A percentile compares a stretch with the other conserved stretches of the same genome.
phyloP scores from a whole-genome alignment of 1,284 basidiomycete species.

The Trichosporon ovoides region DNA sequence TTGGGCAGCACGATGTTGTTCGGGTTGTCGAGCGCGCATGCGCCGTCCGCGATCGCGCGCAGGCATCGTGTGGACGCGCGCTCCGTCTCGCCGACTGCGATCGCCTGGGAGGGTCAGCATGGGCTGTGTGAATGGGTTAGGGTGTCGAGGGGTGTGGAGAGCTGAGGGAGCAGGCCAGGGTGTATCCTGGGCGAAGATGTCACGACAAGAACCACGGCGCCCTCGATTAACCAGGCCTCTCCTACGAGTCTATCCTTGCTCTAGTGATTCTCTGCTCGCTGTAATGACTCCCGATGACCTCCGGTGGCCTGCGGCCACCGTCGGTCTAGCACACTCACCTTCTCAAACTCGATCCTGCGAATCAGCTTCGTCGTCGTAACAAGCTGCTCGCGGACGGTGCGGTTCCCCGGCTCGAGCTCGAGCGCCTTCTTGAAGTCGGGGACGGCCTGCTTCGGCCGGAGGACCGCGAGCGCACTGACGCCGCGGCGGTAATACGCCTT shows the following conservation, averaged over 20 bases:
- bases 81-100: conserved; percentile 81
- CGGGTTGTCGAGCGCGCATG: conserved; percentile 41
- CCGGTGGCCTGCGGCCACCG: not conserved
- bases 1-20: conserved; percentile 60
- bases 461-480: conserved; percentile 81
- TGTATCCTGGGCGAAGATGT: too few relatives aligned
- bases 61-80: conserved; percentile 64
- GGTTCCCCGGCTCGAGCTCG: conserved; percentile 81
- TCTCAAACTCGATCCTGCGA: conserved; percentile 75
- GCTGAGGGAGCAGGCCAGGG: too few relatives aligned
- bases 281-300: not conserved
- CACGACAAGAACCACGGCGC: too few relatives aligned
- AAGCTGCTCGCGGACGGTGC: conserved; percentile 71
- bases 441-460: conserved; percentile 77
- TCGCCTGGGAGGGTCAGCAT: conserved; percentile 59
- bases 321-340: conserved; percentile 53
- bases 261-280: not conserved
- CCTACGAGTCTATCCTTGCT: too few relatives aligned
- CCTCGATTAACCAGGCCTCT: too few relatives aligned
- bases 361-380: conserved; percentile 81
- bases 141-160: not conserved
- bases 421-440: conserved; percentile 82
- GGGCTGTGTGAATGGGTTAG: too few relatives aligned
- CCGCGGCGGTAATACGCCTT: conserved; percentile 73
- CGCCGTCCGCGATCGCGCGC: conserved; percentile 74